Conservation (phyloP, 352 stramenopile species). For the Phytopythium mirpurense region DNA sequence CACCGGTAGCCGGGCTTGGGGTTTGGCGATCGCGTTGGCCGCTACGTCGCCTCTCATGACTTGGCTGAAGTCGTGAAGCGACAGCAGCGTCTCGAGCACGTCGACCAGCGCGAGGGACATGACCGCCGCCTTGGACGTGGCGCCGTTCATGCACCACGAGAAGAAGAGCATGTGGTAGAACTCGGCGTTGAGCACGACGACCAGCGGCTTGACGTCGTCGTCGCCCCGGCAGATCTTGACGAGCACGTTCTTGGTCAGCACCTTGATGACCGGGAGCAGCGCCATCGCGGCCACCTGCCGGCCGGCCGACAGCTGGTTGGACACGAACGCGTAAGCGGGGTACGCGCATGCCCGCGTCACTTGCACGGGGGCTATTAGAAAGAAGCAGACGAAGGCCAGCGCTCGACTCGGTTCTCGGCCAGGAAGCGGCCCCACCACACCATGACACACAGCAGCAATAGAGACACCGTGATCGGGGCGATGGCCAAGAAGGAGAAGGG, state of each 20-base stretch:
- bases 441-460: slow-evolving; percentile 15
- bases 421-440: slow-evolving; percentile 16
- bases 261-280: slow-evolving; percentile 17
- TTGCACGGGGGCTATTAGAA: not conserved
- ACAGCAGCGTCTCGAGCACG: slow-evolving; percentile 7
- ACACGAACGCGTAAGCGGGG: slow-evolving; percentile 15
- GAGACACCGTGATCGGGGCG: slow-evolving; percentile 10
- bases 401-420: slow-evolving; percentile 9
- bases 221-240: slow-evolving; percentile 10
- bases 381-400: slow-evolving; percentile 11
- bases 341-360: slow-evolving; percentile 9
- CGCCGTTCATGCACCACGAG: slow-evolving; percentile 17
- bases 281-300: slow-evolving; percentile 13
- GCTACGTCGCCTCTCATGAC: too few relatives aligned
- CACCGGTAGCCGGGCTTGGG: too few relatives aligned
- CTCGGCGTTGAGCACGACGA: slow-evolving; percentile 22
- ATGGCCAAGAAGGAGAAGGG: slow-evolving; percentile 25
- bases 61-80: too few relatives aligned
- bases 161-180: slow-evolving; percentile 23
- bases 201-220: slow-evolving; percentile 14
- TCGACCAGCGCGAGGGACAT: slow-evolving; percentile 13
- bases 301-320: slow-evolving; percentile 3
- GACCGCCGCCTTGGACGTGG: slow-evolving; percentile 11
- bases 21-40: too few relatives aligned
- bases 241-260: slow-evolving; percentile 20